Base-by-base conservation (phyloP, 345 rosid genomes). In the Melastoma malabathricum region DNA sequence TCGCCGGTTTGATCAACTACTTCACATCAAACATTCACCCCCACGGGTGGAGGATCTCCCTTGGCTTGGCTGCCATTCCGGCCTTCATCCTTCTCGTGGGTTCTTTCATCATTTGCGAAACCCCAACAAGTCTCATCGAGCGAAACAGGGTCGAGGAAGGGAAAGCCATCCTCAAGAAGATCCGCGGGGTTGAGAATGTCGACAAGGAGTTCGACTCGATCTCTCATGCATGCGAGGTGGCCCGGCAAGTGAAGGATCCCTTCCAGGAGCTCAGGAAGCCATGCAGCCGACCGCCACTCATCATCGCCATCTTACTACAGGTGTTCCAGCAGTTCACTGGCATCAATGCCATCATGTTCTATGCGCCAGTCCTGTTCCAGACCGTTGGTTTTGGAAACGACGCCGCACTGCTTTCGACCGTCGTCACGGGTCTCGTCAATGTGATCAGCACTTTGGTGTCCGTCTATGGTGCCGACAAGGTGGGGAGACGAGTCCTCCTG, bases 261-360 rank as follows among this genome's bases (percentile, higher is more conserved):
- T 78, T 60, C 23, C 65, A 50, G 61, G 67, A 64, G 18, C 65
- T 82, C 13, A 44, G 56, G 52, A 78, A 68, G 7, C 44, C 55
- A 1, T 55, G 46, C 1, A 76, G 64, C 44, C 61, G 69, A 57
- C 85, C 94, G 7, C 89, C 74, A 10, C 61, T 81, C 46, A 6
- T 72, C 1, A 75, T 74, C 2, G 85, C 78, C 27, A 76, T 65
- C 2, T 6, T 74, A 17, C 61, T 78, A 49, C 88, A 78, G 23
- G 34, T 78, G 48, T 81, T 81, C 57, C 94, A 81, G 67, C 88
- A 84, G 66, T 73, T 84, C n/a, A 74, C 94, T 0, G 94, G 94
- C 27, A 76, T 81, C 51, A 79, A 69, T 22, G 73, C 68, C 6
- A 60, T 79, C 49, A 66, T 71, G 77, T 71, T 73, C 43, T 79